These are phyloP conservation scores for Naganishia vishniacii DNA, from an alignment of 768 basidiomycete genomes.

Conservation along the genomic window DNA sequence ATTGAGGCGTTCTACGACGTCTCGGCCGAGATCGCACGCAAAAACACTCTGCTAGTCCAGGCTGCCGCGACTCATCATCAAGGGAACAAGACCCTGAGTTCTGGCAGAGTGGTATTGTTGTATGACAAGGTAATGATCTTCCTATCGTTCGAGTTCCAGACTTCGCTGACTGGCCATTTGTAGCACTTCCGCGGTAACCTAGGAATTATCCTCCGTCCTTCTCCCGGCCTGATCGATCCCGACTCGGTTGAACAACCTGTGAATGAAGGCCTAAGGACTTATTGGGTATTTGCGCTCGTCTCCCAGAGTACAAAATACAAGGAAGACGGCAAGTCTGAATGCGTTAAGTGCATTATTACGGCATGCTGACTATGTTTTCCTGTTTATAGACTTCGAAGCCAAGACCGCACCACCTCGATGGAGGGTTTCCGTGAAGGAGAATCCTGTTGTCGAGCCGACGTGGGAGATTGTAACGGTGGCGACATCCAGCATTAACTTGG, in stretches of 20 bases:
- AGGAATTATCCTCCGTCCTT: slow-evolving; percentile 66
- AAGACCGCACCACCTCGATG: slow-evolving; percentile 65
- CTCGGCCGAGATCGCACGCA: slow-evolving; percentile 58
- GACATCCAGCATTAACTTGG: slow-evolving; percentile 66
- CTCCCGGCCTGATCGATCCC: slow-evolving; percentile 47
- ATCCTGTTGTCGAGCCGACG: slow-evolving; percentile 54
- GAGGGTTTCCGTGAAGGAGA: slow-evolving; percentile 59
- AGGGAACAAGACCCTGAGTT: slow-evolving; percentile 61
- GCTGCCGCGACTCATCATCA: slow-evolving; percentile 60
- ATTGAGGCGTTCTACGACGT: slow-evolving; percentile 73
- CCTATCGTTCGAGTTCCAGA: neutral
- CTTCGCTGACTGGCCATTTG: neutral
- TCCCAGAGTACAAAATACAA: slow-evolving; percentile 59
- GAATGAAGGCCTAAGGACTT: slow-evolving; percentile 56
- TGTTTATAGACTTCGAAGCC: slow-evolving; percentile 56
- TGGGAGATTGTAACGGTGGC: slow-evolving; percentile 67
- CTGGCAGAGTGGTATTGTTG: slow-evolving; percentile 77
- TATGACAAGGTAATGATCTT: slow-evolving; percentile 44
- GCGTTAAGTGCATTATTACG: neutral
- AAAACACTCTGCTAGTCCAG: slow-evolving; percentile 61
- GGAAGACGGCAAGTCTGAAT: slow-evolving; percentile 36
- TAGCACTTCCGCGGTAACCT: slow-evolving; percentile 71
- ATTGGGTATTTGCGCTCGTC: slow-evolving; percentile 68
- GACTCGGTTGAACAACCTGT: slow-evolving; percentile 50
- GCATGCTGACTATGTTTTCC: neutral